Evolutionary conservation across 306 rosid species (phyloP).

Genomic region (Trifolium repens): DNA sequence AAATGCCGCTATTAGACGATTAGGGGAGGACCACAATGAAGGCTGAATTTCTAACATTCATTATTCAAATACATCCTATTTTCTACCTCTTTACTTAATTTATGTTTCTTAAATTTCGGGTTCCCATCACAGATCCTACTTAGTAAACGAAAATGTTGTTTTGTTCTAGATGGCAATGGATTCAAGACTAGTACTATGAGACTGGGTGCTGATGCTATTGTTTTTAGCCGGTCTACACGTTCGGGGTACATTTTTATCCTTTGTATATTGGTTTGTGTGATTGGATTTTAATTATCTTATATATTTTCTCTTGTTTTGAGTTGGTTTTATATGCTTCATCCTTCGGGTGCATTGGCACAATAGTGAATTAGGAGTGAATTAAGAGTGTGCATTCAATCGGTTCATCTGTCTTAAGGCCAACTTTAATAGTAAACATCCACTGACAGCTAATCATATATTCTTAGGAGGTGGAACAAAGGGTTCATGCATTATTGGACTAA

Average conservation of each 20-base stretch:
- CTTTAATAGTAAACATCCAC: slow-evolving; percentile 1
- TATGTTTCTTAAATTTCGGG: no score
- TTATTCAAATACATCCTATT: no score
- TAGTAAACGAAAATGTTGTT: slow-evolving; percentile 20
- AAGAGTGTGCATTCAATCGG: neutral
- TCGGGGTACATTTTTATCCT: slow-evolving; percentile 56
- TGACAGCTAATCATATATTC: neutral
- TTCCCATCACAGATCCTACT: no score
- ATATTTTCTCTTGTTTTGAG: neutral
- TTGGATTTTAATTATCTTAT: slow-evolving; percentile 22
- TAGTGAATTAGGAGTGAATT: slow-evolving; percentile 16
- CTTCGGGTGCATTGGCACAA: slow-evolving; percentile 1
- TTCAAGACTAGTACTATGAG: slow-evolving; percentile 99
- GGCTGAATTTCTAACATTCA: slow-evolving; percentile 17
- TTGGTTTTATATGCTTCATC: slow-evolving; percentile 3
- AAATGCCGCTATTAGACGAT: no score
- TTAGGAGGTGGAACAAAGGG: slow-evolving; percentile 2
- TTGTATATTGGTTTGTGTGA: slow-evolving; percentile 19
- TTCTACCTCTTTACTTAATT: no score
- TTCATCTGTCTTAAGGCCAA: neutral
- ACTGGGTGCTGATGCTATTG: slow-evolving; percentile 91
- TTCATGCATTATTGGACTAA: neutral
- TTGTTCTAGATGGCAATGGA: slow-evolving; percentile 91
- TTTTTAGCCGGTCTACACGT: slow-evolving; percentile 70
- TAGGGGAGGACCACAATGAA: no score